Evolutionary conservation across 2,329 filamentous ascomycete genomes (phyloP).

Genomic region (Chaetomium sp.): DNA sequence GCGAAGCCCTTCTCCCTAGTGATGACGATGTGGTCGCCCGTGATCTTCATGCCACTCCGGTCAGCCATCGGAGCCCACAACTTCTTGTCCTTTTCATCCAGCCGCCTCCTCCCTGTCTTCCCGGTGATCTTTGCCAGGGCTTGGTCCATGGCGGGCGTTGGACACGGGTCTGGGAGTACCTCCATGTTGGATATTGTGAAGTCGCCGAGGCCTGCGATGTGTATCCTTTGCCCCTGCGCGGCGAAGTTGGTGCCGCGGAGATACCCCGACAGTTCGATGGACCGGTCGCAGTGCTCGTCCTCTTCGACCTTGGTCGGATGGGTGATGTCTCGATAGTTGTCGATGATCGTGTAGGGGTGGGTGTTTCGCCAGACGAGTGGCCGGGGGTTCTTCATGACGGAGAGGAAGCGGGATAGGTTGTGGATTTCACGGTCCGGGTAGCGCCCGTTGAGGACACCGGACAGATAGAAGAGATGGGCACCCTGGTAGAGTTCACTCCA

Average conservation of each 20-base stretch:
- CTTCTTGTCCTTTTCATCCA: slow-evolving; percentile 96
- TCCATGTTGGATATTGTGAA: slow-evolving; percentile 79
- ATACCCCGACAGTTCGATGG: slow-evolving; percentile 87
- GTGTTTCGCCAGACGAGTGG: slow-evolving; percentile 96
- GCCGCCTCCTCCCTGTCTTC: slow-evolving; percentile 68
- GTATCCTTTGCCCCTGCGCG: slow-evolving; percentile 75
- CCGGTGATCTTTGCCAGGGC: slow-evolving; percentile 77
- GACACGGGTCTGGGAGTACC: slow-evolving; percentile 85
- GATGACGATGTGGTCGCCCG: slow-evolving; percentile 94
- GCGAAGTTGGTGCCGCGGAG: slow-evolving; percentile 91
- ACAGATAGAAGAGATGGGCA: slow-evolving; percentile 94
- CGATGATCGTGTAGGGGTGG: slow-evolving; percentile 88
- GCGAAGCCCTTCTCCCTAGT: slow-evolving; percentile 64
- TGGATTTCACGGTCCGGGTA: slow-evolving; percentile 96
- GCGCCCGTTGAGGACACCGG: slow-evolving; percentile 90
- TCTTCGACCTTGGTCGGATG: slow-evolving; percentile 87
- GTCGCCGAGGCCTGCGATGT: slow-evolving; percentile 89
- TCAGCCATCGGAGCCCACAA: slow-evolving; percentile 98
- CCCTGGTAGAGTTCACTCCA: slow-evolving; percentile 98
- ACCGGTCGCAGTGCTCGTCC: slow-evolving; percentile 82
- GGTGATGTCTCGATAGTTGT: slow-evolving; percentile 92
- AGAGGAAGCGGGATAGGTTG: slow-evolving; percentile 90
- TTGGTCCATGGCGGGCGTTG: slow-evolving; percentile 85
- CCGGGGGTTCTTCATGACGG: slow-evolving; percentile 97
- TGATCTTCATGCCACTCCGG: slow-evolving; percentile 89